Evolutionary conservation across 176 grass and related monocot species (phyloP).

Genomic region (Triticum timopheevii): DNA sequence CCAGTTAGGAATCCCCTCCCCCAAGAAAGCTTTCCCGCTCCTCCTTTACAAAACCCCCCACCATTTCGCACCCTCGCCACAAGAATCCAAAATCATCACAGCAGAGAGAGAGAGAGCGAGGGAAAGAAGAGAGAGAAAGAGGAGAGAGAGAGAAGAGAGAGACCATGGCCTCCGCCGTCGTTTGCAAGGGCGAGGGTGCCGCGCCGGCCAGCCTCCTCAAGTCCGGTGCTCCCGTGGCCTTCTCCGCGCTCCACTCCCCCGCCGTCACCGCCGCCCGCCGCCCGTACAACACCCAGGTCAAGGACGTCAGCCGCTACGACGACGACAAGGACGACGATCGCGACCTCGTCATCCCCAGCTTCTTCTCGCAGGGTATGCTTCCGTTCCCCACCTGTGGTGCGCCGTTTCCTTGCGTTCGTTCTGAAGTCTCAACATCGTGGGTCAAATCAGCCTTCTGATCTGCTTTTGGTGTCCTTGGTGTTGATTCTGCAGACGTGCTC

Average conservation of each 20-base stretch:
- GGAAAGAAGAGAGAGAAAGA: not conserved
- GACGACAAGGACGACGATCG: too few species aligned
- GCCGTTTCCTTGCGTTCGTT: too few species aligned
- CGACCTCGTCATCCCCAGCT: too few species aligned
- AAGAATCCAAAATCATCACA: not conserved
- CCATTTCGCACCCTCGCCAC: not conserved
- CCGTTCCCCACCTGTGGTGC: too few species aligned
- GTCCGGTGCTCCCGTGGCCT: not conserved
- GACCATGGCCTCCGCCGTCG: not conserved
- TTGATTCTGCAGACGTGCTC: too few species aligned
- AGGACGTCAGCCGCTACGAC: slow-evolving; percentile 22
- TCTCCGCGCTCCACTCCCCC: not conserved
- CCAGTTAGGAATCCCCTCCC: not conserved
- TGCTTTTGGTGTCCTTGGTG: too few species aligned
- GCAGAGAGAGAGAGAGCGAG: not conserved
- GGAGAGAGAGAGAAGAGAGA: not conserved
- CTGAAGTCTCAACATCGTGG: too few species aligned
- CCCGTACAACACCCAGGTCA: slow-evolving; percentile 36
- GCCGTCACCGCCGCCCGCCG: not conserved
- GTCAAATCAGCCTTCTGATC: too few species aligned
- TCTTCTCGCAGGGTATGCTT: too few species aligned
- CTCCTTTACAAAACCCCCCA: not conserved
- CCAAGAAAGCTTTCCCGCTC: slow-evolving; percentile 19
- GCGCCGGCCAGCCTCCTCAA: slow-evolving; percentile 33
- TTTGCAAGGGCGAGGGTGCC: not conserved